These are phyloP conservation scores for Pseudonitzschia multistriata DNA, from an alignment of 108 stramenopile species.

Conservation along the genomic window DNA sequence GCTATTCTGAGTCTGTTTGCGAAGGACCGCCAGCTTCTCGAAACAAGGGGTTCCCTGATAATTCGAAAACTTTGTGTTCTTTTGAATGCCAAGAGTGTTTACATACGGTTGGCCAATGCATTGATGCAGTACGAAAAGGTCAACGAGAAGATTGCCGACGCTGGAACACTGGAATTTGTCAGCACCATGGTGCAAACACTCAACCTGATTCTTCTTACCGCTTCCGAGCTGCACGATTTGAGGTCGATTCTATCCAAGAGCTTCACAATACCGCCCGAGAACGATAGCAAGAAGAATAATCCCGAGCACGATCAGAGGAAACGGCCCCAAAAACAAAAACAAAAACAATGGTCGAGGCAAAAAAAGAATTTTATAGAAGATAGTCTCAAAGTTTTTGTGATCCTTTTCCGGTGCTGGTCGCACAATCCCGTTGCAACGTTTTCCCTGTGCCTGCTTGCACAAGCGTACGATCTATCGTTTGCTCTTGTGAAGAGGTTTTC, in stretches of 20 bases:
- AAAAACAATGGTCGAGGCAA: conserved; percentile 11
- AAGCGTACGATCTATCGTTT: conserved; percentile 93
- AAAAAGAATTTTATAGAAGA: conserved; percentile 40
- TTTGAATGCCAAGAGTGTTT: conserved; percentile 91
- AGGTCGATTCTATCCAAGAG: conserved; percentile 55
- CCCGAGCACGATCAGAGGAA: background rate
- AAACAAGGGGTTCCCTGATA: conserved; percentile 93
- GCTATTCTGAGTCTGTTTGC: conserved; percentile 89
- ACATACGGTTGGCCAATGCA: conserved; percentile 87
- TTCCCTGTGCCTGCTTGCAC: conserved; percentile 92
- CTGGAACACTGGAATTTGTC: conserved; percentile 82
- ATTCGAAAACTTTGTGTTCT: conserved; percentile 95
- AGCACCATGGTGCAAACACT: conserved; percentile 97
- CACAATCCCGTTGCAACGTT: conserved; percentile 97
- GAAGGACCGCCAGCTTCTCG: conserved; percentile 86
- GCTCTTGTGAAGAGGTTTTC: conserved; percentile 88
- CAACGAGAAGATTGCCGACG: conserved; percentile 40
- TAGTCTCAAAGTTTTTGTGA: conserved; percentile 68
- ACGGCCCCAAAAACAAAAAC: background rate
- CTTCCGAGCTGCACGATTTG: conserved; percentile 90
- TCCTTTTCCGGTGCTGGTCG: conserved; percentile 94
- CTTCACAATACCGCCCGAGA: conserved; percentile 9
- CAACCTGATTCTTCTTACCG: conserved; percentile 95
- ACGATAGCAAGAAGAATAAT: conserved; percentile 8
- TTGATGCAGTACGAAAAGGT: conserved; percentile 59